phyloP scores from a whole-genome alignment of 805 yeast species.

The Schwanniomyces sp. region DNA sequence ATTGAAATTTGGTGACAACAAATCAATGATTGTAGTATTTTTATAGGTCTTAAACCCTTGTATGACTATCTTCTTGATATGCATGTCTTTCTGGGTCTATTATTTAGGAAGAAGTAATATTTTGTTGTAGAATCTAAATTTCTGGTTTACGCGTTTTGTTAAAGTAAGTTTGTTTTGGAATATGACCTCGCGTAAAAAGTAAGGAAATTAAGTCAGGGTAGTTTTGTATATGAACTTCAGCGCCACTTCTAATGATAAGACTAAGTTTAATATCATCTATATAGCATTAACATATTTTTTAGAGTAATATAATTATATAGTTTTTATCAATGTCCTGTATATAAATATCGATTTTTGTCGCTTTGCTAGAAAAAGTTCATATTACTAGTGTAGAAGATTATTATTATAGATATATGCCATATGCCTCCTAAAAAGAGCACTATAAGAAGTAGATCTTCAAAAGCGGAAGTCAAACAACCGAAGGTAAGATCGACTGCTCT shows the following conservation, averaged over 20 bases:
- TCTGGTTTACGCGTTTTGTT: background rate
- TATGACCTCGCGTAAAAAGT: background rate
- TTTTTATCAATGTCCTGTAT: background rate
- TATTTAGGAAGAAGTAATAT: background rate
- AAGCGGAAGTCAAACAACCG: background rate
- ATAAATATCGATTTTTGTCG: background rate
- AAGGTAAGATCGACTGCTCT: slow-evolving; percentile 9
- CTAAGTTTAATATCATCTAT: too few species aligned
- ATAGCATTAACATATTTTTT: background rate
- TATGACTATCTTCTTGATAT: slow-evolving; percentile 58
- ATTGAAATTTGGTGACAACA: slow-evolving; percentile 77
- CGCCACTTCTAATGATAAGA: too few species aligned
- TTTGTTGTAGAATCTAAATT: background rate
- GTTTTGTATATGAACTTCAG: background rate
- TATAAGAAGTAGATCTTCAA: slow-evolving; percentile 6
- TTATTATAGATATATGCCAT: too few species aligned
- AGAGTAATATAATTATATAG: background rate
- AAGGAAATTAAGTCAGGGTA: background rate
- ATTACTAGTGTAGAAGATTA: too few species aligned
- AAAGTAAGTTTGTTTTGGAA: background rate
- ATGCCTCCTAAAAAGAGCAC: slow-evolving; percentile 12
- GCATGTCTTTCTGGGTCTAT: slow-evolving; percentile 19
- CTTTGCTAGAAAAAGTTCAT: too few species aligned
- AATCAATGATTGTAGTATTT: slow-evolving; percentile 74
- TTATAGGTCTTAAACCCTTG: slow-evolving; percentile 95